A percentile compares a stretch with the other conserved stretches of the same genome.
phyloP scores from a whole-genome alignment of 805 yeast species.

The Millerozyma acaciae region DNA sequence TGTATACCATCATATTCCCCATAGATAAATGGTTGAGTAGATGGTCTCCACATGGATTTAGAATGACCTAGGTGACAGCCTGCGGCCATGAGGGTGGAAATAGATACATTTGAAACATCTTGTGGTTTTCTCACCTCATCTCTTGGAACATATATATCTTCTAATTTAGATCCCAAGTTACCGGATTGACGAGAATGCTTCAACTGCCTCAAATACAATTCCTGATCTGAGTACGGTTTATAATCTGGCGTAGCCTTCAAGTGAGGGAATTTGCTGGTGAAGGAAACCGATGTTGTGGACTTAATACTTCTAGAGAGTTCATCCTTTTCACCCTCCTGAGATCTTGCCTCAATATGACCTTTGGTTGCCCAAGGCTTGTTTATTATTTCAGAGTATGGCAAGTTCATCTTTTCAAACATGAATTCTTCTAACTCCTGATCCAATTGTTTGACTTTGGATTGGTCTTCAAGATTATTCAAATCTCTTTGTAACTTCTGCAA shows the following conservation, averaged over 20 bases:
- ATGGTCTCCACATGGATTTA: conserved; percentile 69
- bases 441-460: conserved; percentile 33
- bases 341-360: neutral
- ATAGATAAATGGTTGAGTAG: conserved; percentile 80
- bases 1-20: conserved; percentile 91
- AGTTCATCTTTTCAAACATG: conserved; percentile 27
- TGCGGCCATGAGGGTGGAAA: conserved; percentile 76
- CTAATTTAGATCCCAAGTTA: conserved; percentile 60
- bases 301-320: conserved; percentile 17
- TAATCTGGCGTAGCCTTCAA: conserved; percentile 56
- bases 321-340: conserved; percentile 5
- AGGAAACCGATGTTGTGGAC: conserved; percentile 30
- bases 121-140: conserved; percentile 60
- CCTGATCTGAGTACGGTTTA: conserved; percentile 73
- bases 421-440: conserved; percentile 40
- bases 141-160: conserved; percentile 66
- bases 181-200: conserved; percentile 55
- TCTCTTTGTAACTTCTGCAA: conserved; percentile 27
- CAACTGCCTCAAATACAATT: conserved; percentile 69
- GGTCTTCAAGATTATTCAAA: conserved; percentile 21
- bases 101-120: conserved; percentile 52
- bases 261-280: conserved; percentile 48
- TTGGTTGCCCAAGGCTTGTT: conserved; percentile 34
- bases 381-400: conserved; percentile 26
- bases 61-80: conserved; percentile 96